Evolutionary conservation across 495 filamentous ascomycete genomes (phyloP).

Genomic region (Aspergillus steynii): DNA sequence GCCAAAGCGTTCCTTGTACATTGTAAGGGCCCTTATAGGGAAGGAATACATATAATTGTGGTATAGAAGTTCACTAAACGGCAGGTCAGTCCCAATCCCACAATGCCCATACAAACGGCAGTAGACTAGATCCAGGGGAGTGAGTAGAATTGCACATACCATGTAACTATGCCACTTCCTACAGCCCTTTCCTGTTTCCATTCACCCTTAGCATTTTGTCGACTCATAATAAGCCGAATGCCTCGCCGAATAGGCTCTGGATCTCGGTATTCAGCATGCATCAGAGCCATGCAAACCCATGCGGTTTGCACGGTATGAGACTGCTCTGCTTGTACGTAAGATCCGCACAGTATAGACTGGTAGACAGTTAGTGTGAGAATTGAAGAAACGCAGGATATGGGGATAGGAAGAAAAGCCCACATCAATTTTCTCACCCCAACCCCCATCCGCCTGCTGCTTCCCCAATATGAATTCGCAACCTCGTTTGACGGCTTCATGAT

Average conservation of each 20-base stretch:
- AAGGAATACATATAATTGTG: too few species aligned
- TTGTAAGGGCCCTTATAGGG: too few species aligned
- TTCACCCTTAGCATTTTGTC: slow-evolving; percentile 2
- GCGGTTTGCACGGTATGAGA: slow-evolving; percentile 2
- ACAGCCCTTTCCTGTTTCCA: slow-evolving; percentile 2
- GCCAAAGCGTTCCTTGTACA: too few species aligned
- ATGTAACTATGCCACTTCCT: slow-evolving; percentile 2
- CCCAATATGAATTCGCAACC: slow-evolving; percentile 23
- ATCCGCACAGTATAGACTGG: not conserved
- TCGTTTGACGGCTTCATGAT: slow-evolving; percentile 6
- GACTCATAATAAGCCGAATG: slow-evolving; percentile 3
- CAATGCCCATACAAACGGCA: too few species aligned
- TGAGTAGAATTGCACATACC: not conserved
- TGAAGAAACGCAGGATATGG: too few species aligned
- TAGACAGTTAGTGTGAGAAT: too few species aligned
- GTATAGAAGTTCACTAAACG: too few species aligned
- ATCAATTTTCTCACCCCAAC: slow-evolving; percentile 24
- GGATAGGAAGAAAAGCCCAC: not conserved
- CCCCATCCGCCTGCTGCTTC: slow-evolving; percentile 23
- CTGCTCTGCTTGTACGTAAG: not conserved
- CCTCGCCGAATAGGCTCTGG: slow-evolving; percentile 1
- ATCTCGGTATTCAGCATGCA: not conserved
- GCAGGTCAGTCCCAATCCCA: too few species aligned
- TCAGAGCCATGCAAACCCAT: slow-evolving; percentile 2
- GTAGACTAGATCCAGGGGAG: too few species aligned